Percentiles rank a stretch among this genome's conserved stretches.
Conservation (phyloP, 2,329 filamentous ascomycete genomes). For the Domatiomyces globalis region DNA sequence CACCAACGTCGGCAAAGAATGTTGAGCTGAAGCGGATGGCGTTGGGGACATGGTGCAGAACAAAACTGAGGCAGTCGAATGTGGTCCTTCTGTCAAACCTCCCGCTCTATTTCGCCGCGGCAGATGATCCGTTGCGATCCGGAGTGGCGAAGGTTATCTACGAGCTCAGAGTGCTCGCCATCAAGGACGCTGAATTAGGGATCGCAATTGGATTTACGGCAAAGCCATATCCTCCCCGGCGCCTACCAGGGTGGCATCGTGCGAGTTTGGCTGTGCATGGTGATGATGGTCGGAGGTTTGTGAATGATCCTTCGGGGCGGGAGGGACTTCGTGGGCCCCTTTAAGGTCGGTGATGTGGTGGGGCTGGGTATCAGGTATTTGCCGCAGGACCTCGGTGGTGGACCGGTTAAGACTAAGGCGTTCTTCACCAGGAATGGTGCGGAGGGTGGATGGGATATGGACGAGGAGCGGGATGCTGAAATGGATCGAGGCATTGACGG, state of each 20-base stretch:
- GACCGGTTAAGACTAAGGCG: slow-evolving; percentile 22
- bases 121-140: slow-evolving; percentile 37
- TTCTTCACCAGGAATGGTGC: slow-evolving; percentile 48
- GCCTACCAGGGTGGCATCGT: slow-evolving; percentile 50
- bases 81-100: slow-evolving; percentile 39
- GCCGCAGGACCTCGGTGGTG: slow-evolving; percentile 21
- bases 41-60: slow-evolving; percentile 29
- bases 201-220: slow-evolving; percentile 47
- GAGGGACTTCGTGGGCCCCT: slow-evolving; percentile 40
- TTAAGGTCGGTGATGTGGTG: slow-evolving; percentile 41
- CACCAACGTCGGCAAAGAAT: not conserved
- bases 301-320: slow-evolving; percentile 49
- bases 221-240: slow-evolving; percentile 47
- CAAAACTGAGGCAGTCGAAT: slow-evolving; percentile 32
- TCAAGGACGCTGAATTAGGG: slow-evolving; percentile 35
- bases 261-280: slow-evolving; percentile 47
- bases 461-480: slow-evolving; percentile 44
- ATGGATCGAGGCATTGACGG: slow-evolving; percentile 45
- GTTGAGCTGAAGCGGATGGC: slow-evolving; percentile 4
- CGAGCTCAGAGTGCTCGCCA: slow-evolving; percentile 38
- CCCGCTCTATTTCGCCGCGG: slow-evolving; percentile 41
- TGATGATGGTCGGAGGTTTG: slow-evolving; percentile 49
- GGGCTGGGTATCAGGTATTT: slow-evolving; percentile 45
- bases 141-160: slow-evolving; percentile 39
- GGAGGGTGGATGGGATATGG: slow-evolving; percentile 42